phyloP scores from a whole-genome alignment of 1,284 basidiomycete species.

The Athelia sp. region DNA sequence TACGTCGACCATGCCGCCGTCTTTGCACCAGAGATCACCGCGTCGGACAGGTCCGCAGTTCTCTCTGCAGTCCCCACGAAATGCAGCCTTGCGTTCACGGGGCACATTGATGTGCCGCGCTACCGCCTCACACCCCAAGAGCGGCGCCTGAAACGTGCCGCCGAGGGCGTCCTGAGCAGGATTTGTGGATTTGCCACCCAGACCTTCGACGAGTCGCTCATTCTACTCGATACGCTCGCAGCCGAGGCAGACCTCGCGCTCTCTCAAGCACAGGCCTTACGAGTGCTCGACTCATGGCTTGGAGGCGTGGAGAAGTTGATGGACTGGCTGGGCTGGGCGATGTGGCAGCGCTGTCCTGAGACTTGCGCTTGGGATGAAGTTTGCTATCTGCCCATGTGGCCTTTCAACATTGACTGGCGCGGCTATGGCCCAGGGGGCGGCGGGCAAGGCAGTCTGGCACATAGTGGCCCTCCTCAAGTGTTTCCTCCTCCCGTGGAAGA shows the following conservation, averaged over 20 bases:
- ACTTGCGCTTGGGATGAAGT: not conserved
- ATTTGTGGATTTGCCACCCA: not conserved
- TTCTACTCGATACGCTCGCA: not conserved
- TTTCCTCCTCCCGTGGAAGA: too few species aligned
- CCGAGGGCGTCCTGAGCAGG: not conserved
- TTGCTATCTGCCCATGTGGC: too few species aligned
- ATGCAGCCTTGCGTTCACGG: not conserved
- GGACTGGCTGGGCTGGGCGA: not conserved
- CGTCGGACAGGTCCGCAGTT: not conserved
- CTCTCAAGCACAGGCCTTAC: not conserved
- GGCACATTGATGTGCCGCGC: not conserved
- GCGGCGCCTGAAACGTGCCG: not conserved
- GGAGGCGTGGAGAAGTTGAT: not conserved
- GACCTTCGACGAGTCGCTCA: not conserved
- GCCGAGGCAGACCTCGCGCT: too few species aligned
- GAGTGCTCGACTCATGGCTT: not conserved
- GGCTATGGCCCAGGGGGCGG: too few species aligned
- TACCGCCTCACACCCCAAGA: not conserved
- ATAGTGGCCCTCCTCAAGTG: too few species aligned
- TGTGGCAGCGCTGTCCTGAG: not conserved
- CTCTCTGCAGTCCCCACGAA: not conserved
- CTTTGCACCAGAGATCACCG: not conserved
- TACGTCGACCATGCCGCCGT: not conserved
- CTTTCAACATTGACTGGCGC: too few species aligned
- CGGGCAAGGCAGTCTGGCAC: too few species aligned